A percentile compares a stretch with the other conserved stretches of the same genome.
Conservation (phyloP, 2,329 filamentous ascomycete genomes). For the Bimuria novae-zelandiae region DNA sequence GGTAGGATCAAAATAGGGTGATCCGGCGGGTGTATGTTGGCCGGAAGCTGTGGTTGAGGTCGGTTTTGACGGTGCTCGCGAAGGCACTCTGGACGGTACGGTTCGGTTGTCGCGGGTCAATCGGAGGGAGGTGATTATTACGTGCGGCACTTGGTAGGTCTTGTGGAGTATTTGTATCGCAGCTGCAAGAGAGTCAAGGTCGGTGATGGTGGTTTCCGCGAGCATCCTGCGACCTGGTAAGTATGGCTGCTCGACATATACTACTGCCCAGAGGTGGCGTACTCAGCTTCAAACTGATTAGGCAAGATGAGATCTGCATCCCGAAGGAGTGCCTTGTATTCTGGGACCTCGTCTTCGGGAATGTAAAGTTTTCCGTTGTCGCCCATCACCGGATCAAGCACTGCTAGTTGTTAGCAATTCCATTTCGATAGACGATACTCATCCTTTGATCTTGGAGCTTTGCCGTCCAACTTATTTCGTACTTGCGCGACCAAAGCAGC, state of each 20-base stretch:
- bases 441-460: neutral
- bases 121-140: conserved; percentile 89
- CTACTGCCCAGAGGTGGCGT: conserved; percentile 37
- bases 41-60: conserved; percentile 24
- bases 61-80: conserved; percentile 39
- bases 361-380: conserved; percentile 94
- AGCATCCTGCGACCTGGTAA: conserved; percentile 64
- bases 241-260: conserved; percentile 4
- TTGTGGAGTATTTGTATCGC: conserved; percentile 80
- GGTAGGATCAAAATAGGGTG: conserved; percentile 17
- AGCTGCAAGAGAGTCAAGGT: conserved; percentile 70
- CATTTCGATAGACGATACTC: neutral
- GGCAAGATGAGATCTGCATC: conserved; percentile 91
- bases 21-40: conserved; percentile 25
- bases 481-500: neutral
- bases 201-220: conserved; percentile 80
- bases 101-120: conserved; percentile 61
- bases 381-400: conserved; percentile 97
- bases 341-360: conserved; percentile 85
- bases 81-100: conserved; percentile 31
- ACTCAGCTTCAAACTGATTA: conserved; percentile 98
- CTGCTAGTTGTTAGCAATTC: conserved; percentile 48
- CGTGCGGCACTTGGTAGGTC: conserved; percentile 77
- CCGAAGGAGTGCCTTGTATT: conserved; percentile 78
- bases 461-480: neutral